Base-by-base conservation (phyloP, 2,329 filamentous ascomycete species). In the Epichloe brachyelytri region DNA sequence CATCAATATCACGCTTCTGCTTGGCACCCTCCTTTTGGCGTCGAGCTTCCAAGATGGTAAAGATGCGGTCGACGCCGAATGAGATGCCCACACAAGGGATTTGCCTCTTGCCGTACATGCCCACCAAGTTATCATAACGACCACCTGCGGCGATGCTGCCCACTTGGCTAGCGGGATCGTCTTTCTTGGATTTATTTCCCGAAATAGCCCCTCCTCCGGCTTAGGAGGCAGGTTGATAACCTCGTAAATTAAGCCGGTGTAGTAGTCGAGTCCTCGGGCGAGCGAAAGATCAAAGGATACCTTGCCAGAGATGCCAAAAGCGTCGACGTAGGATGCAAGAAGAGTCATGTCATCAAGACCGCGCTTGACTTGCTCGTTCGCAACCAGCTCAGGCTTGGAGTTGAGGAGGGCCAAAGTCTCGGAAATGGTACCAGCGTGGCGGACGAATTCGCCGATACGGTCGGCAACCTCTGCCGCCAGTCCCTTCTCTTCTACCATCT, bases 21-120 rank as follows among this genome's bases (percentile, higher is more conserved):
- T 77, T 78, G 55, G 79, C 80, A 58, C 79, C 74, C 52, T 80
- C 78, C 51, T 76, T 78, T 54, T 79, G 81, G 63, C 88, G 76
- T 46, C 83, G 77, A 12, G 87, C 83, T 67, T 95, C 90, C 57
- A 85, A 88, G 63, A 96, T 90, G 59, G 86, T 88, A 71, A 95
- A 95, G 62, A 97, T 96, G 59, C 91, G 84, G 68, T 97, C 91
- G 46, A 96, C 88, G 51, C 91, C 91, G 63, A 97, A 96, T 2
- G 90, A 95, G 58, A 95, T 86, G 49, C 66, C 66, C 10, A 70
- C 67, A 48, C 68, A 72, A 19, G 67, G 91, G 51, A 96, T 88
- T 64, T 90, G 83, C 20, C 74, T 79, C 71, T 90, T 91, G 60
- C 84, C 84, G 73, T 95, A 96, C 88, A 95, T 95, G 70, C 86